Evolutionary conservation across 2,329 filamentous ascomycete species (phyloP).

Genomic region (Cercospora sp.): DNA sequence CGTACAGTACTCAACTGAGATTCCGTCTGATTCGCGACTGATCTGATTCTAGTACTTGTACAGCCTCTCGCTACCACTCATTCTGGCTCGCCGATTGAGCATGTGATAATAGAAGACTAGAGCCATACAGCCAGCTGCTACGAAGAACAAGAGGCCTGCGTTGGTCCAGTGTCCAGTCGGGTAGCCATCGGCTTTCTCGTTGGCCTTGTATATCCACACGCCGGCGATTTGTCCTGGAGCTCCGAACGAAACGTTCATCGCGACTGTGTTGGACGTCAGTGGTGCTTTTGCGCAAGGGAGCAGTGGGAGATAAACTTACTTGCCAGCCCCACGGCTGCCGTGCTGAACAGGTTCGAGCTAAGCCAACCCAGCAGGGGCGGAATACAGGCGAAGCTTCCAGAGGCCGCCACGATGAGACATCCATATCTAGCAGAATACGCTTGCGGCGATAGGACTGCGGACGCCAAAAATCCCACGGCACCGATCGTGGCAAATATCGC

Average conservation of each 20-base stretch:
- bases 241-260: conserved; percentile 68
- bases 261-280: conserved; percentile 35
- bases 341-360: conserved; percentile 66
- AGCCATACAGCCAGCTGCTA: conserved; percentile 56
- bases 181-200: conserved; percentile 62
- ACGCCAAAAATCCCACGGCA: conserved; percentile 61
- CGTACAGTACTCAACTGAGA: not conserved
- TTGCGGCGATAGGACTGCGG: conserved; percentile 62
- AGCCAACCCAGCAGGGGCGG: conserved; percentile 72
- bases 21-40: not conserved
- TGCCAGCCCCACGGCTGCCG: conserved; percentile 65
- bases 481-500: conserved; percentile 54
- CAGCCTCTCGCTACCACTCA: conserved; percentile 19
- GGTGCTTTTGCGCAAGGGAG: not conserved
- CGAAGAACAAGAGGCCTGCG: conserved; percentile 61
- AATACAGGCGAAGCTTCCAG: conserved; percentile 68
- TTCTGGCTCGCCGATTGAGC: conserved; percentile 41
- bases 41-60: conserved; percentile 26
- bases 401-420: conserved; percentile 66
- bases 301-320: conserved; percentile 43
- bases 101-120: conserved; percentile 60
- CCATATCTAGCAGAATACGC: conserved; percentile 66
- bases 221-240: conserved; percentile 71
- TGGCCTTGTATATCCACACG: conserved; percentile 71
- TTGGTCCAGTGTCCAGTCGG: conserved; percentile 71